Percentiles rank a stretch among this genome's conserved stretches.
Conservation (phyloP, 108 stramenopile genomes). For the Seminavis robusta region DNA sequence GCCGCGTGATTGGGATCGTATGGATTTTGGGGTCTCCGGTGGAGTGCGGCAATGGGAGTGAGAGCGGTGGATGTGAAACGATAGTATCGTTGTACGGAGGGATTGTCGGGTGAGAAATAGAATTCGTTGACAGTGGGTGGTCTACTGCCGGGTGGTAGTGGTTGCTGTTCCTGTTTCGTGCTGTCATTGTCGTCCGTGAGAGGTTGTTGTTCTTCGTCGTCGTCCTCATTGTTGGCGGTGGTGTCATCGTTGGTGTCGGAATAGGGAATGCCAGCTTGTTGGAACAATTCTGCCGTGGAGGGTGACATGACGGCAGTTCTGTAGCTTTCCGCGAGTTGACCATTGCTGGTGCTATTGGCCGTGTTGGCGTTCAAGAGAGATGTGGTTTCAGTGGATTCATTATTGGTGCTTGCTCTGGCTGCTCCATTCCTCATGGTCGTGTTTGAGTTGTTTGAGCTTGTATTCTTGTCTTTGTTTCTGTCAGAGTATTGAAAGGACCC, state of each 20-base stretch:
- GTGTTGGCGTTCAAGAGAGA: constrained; percentile 7
- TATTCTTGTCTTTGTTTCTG: too few species aligned
- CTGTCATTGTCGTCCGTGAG: neutral
- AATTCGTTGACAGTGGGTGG: constrained; percentile 34
- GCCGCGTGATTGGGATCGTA: constrained; percentile 13
- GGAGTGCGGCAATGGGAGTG: constrained; percentile 78
- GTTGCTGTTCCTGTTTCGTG: constrained; percentile 13
- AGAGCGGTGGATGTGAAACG: constrained; percentile 71
- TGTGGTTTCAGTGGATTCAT: constrained; percentile 12
- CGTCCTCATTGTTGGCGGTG: neutral
- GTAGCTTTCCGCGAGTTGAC: neutral
- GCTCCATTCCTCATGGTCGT: too few species aligned
- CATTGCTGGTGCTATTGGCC: neutral
- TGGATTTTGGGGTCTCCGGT: constrained; percentile 52
- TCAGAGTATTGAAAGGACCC: too few species aligned
- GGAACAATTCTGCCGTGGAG: neutral
- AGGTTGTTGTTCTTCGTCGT: neutral
- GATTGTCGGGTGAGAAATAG: constrained; percentile 49
- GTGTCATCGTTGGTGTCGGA: neutral
- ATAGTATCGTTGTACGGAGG: constrained; percentile 82
- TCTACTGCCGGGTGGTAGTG: constrained; percentile 7
- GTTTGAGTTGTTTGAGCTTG: too few species aligned
- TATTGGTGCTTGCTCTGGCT: too few species aligned
- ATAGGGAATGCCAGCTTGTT: neutral
- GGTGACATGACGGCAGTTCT: too few species aligned